Conservation (phyloP, 331 rosid genomes). For the Malus hybrid region DNA sequence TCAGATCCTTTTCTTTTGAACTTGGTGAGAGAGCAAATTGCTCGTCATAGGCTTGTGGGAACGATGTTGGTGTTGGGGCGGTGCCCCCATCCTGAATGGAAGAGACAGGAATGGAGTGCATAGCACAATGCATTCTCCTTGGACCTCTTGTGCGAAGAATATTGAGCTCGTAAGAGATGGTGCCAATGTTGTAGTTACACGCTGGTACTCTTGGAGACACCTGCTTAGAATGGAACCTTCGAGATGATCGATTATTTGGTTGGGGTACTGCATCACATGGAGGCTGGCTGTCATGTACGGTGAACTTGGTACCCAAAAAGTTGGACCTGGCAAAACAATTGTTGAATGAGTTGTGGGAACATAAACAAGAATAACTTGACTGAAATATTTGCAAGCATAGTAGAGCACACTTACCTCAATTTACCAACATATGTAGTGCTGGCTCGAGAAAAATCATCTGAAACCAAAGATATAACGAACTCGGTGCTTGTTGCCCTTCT, state of each 20-base stretch:
- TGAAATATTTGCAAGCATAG: background rate
- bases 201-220: constrained; percentile 66
- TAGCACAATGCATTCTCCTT: constrained; percentile 66
- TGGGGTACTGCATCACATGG: constrained; percentile 27
- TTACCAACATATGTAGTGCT: constrained; percentile 66
- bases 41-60: constrained; percentile 28
- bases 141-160: constrained; percentile 81
- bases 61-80: constrained; percentile 64
- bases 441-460: constrained; percentile 71
- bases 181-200: constrained; percentile 44
- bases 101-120: constrained; percentile 65
- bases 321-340: constrained; percentile 54
- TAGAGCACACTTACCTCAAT: constrained; percentile 43
- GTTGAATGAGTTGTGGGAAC: constrained; percentile 3
- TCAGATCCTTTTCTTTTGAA: constrained; percentile 35
- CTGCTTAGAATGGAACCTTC: constrained; percentile 62
- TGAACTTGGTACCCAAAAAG: constrained; percentile 80
- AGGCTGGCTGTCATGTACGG: constrained; percentile 53
- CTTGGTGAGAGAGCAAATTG: constrained; percentile 27
- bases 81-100: constrained; percentile 67
- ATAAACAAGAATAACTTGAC: background rate
- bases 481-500: constrained; percentile 77
- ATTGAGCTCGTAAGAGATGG: constrained; percentile 61
- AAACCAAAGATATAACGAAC: constrained; percentile 57
- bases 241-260: constrained; percentile 32